These are phyloP conservation scores for Diversispora eburnea DNA, from an alignment of 192 early-diverging fungal species.

Conservation along the genomic window DNA sequence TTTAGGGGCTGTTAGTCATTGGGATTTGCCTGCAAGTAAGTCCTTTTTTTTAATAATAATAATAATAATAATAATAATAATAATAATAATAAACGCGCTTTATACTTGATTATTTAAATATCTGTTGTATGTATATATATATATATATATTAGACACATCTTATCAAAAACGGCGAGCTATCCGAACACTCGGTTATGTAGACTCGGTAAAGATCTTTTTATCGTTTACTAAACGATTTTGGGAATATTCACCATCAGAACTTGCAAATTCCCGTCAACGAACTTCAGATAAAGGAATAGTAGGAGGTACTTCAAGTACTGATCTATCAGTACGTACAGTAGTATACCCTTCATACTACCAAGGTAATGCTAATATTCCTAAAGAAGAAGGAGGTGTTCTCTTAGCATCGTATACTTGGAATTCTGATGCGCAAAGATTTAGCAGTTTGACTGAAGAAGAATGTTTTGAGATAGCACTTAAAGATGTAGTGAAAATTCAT, in stretches of 20 bases:
- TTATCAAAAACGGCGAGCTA: constrained; percentile 17
- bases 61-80: background rate
- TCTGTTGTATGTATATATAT: too few relatives aligned
- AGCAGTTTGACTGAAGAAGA: constrained; percentile 28
- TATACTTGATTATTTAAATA: too few relatives aligned
- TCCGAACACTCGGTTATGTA: constrained; percentile 23
- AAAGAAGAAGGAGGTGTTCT: constrained; percentile 18
- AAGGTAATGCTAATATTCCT: background rate
- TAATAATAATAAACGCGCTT: background rate
- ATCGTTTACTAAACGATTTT: constrained; percentile 32
- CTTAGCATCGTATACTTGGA: constrained; percentile 29
- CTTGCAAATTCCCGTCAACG: too few relatives aligned
- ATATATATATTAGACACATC: constrained; percentile 11
- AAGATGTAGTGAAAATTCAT: constrained; percentile 31
- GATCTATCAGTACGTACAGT: constrained; percentile 24
- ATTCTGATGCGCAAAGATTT: constrained; percentile 11
- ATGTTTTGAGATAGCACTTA: constrained; percentile 21
- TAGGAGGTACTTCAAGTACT: constrained; percentile 29
- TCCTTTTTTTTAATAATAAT: background rate
- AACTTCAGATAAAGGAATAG: constrained; percentile 5
- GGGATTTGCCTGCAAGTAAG: constrained; percentile 33
- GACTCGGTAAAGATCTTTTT: constrained; percentile 28
- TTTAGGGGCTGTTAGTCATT: constrained; percentile 31
- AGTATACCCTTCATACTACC: constrained; percentile 29
- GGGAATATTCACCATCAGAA: constrained; percentile 31